Evolutionary conservation across 2,329 filamentous ascomycete species (phyloP).

Genomic region (Colletotrichum orbiculare): DNA sequence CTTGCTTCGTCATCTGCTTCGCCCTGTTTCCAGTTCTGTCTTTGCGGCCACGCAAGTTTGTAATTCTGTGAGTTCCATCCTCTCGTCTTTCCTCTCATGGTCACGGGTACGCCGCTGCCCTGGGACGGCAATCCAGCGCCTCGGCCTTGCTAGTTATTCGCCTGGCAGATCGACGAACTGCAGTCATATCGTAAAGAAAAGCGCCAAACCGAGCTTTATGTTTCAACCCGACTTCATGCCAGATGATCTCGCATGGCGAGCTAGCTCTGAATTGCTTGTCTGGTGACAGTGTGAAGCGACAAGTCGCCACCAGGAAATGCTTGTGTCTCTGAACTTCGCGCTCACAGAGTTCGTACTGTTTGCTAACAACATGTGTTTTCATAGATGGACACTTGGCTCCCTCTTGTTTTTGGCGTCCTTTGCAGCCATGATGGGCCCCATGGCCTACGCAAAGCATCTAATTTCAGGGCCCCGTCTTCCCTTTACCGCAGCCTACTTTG

Average conservation of each 20-base stretch:
- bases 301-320: not conserved
- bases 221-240: slow-evolving; percentile 49
- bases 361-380: slow-evolving; percentile 44
- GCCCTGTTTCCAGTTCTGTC: slow-evolving; percentile 86
- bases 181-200: slow-evolving; percentile 1
- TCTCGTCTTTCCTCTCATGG: slow-evolving; percentile 30
- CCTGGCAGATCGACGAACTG: slow-evolving; percentile 21
- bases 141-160: slow-evolving; percentile 16
- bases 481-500: slow-evolving; percentile 95
- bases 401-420: slow-evolving; percentile 91
- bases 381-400: slow-evolving; percentile 94
- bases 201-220: slow-evolving; percentile 40
- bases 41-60: slow-evolving; percentile 90
- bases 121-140: too few species aligned
- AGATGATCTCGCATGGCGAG: slow-evolving; percentile 42
- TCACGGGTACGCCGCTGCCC: not conserved
- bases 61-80: slow-evolving; percentile 83
- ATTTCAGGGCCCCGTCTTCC: slow-evolving; percentile 86
- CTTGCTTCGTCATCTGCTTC: slow-evolving; percentile 95
- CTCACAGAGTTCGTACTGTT: not conserved
- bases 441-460: slow-evolving; percentile 85
- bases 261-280: slow-evolving; percentile 20
- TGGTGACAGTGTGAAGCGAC: slow-evolving; percentile 31
- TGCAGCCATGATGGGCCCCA: slow-evolving; percentile 92
- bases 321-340: not conserved